Conservation (phyloP, 139 green algal genomes). For the Edaphochlamys debaryana region DNA sequence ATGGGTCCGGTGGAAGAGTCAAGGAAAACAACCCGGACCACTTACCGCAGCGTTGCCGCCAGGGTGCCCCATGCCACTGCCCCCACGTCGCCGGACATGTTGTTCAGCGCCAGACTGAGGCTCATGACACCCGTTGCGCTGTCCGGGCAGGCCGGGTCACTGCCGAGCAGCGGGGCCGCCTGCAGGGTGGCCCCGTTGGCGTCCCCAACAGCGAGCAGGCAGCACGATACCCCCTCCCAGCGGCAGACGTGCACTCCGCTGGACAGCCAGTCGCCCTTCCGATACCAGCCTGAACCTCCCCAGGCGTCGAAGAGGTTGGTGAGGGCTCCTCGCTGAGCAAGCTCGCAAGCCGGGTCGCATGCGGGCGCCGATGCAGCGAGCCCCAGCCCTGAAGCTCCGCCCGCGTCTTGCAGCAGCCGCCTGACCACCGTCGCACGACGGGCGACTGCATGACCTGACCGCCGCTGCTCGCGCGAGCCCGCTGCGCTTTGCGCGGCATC, state of each 20-base stretch:
- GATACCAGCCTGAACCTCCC: neutral
- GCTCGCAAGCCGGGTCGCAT: neutral
- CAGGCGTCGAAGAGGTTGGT: neutral
- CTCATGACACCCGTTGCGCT: neutral
- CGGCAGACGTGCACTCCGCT: neutral
- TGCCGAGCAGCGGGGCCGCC: too few species aligned
- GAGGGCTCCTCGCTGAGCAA: neutral
- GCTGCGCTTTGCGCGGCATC: too few species aligned
- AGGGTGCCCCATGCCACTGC: constrained; percentile 1
- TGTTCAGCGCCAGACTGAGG: constrained; percentile 6
- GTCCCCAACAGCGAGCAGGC: neutral
- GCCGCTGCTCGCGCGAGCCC: too few species aligned
- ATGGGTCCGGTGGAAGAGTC: too few species aligned
- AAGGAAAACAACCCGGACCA: neutral
- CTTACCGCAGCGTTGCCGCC: constrained; percentile 16
- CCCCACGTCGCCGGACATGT: constrained; percentile 7
- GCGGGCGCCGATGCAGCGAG: too few species aligned
- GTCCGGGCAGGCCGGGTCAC: neutral
- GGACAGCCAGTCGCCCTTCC: neutral
- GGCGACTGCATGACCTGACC: too few species aligned
- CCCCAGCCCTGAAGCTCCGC: too few species aligned
- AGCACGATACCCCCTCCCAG: constrained; percentile 14
- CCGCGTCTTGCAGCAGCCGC: too few species aligned
- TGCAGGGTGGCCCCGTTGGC: neutral
- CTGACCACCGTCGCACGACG: too few species aligned